These are phyloP conservation scores for Rhizopus stolonifer DNA, from an alignment of 371 early-diverging fungal species.

Conservation along the genomic window DNA sequence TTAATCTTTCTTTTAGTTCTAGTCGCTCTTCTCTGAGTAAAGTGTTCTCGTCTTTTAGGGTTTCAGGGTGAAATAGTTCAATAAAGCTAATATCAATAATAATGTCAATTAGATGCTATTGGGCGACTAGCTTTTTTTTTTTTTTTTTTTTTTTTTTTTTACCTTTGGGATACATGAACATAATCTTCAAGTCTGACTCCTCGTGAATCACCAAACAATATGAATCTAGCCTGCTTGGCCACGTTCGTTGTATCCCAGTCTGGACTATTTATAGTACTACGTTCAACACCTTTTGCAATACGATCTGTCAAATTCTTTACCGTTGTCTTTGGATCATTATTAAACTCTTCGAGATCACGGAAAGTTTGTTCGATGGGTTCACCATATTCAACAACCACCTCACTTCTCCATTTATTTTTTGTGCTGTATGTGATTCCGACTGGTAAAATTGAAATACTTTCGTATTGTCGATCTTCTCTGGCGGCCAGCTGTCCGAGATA, in stretches of 20 bases:
- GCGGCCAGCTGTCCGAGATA: conserved; percentile 33
- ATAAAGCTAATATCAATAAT: conserved; percentile 29
- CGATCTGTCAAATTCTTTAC: conserved; percentile 52
- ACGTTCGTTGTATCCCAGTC: conserved; percentile 59
- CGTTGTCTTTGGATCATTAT: conserved; percentile 34
- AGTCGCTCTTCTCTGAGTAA: conserved; percentile 16
- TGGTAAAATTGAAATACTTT: conserved; percentile 40
- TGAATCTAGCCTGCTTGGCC: conserved; percentile 40
- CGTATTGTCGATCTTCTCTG: conserved; percentile 2
- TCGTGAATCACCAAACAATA: conserved; percentile 49
- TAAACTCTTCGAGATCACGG: conserved; percentile 38
- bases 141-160: not conserved
- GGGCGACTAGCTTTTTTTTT: no score
- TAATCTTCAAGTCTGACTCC: conserved; percentile 45
- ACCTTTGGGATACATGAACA: conserved; percentile 53
- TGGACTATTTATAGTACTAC: conserved; percentile 55
- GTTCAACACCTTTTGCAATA: conserved; percentile 47
- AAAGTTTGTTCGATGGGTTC: conserved; percentile 42
- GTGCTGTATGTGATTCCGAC: conserved; percentile 58
- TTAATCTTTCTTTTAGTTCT: conserved; percentile 35
- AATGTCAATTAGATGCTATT: no score
- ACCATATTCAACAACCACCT: conserved; percentile 53
- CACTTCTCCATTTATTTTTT: conserved; percentile 58
- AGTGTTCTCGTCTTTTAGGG: conserved; percentile 4
- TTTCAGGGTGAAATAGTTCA: conserved; percentile 30